phyloP scores from a whole-genome alignment of 108 stramenopile genomes.

The Nitzschia sp. region DNA sequence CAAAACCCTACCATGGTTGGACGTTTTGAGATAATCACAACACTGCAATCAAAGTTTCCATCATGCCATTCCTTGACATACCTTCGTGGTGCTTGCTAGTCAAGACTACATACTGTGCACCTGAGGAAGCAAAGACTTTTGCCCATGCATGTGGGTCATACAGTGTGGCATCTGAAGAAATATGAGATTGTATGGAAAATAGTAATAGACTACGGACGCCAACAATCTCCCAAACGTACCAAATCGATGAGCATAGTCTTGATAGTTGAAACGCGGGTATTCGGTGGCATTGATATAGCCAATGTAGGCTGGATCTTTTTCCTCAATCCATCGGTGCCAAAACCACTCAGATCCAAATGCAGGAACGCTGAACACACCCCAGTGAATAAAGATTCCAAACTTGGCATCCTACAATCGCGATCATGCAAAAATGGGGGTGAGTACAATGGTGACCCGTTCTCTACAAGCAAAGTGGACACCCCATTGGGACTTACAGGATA shows the following conservation, averaged over 20 bases:
- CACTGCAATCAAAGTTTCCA: not conserved
- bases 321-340: conserved; percentile 30
- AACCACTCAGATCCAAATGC: conserved; percentile 49
- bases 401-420: conserved; percentile 35
- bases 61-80: not conserved
- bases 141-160: conserved; percentile 43
- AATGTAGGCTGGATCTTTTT: not conserved
- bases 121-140: conserved; percentile 35
- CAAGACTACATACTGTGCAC: conserved; percentile 54
- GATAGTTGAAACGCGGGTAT: conserved; percentile 21
- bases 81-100: conserved; percentile 57
- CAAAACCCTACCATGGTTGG: conserved; percentile 24
- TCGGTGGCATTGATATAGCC: conserved; percentile 31
- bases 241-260: conserved; percentile 47
- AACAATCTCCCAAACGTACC: not conserved
- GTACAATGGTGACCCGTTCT: too few species aligned
- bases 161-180: conserved; percentile 34
- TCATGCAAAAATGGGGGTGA: too few species aligned
- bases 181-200: too few species aligned
- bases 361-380: conserved; percentile 54
- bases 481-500: conserved; percentile 6
- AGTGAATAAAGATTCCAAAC: conserved; percentile 43
- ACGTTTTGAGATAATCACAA: not conserved
- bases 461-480: not conserved
- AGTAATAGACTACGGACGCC: too few species aligned